phyloP scores from a whole-genome alignment of 73 alveolate genomes.

The Tetrahymena malaccensis region DNA sequence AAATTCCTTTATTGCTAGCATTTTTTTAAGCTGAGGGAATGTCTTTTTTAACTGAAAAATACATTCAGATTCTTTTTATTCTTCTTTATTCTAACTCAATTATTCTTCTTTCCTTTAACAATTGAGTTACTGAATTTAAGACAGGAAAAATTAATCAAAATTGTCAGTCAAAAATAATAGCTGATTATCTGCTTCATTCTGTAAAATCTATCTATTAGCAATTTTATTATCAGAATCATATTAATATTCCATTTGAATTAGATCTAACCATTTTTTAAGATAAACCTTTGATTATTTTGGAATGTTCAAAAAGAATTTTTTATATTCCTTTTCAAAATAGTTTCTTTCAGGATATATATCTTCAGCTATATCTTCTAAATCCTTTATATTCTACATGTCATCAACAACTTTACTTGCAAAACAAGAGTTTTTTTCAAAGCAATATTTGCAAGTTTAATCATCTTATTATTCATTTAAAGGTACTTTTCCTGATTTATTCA shows the following conservation, averaged over 20 bases:
- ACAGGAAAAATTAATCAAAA: not conserved
- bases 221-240: not conserved
- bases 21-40: not conserved
- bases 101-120: not conserved
- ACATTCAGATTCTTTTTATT: not conserved
- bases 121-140: not conserved
- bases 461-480: not conserved
- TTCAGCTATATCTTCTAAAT: not conserved
- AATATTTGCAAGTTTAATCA: not conserved
- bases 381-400: not conserved
- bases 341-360: not conserved
- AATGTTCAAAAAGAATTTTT: too few species aligned
- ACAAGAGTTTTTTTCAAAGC: not conserved
- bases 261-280: not conserved
- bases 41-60: not conserved
- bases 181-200: not conserved
- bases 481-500: not conserved
- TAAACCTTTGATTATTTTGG: not conserved
- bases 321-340: too few species aligned
- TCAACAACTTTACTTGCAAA: not conserved
- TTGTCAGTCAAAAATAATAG: not conserved
- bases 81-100: not conserved
- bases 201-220: not conserved
- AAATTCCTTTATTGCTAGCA: not conserved
- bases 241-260: not conserved